phyloP scores from a whole-genome alignment of 2,329 filamentous ascomycete genomes.

The Trichoderma aggressivum region DNA sequence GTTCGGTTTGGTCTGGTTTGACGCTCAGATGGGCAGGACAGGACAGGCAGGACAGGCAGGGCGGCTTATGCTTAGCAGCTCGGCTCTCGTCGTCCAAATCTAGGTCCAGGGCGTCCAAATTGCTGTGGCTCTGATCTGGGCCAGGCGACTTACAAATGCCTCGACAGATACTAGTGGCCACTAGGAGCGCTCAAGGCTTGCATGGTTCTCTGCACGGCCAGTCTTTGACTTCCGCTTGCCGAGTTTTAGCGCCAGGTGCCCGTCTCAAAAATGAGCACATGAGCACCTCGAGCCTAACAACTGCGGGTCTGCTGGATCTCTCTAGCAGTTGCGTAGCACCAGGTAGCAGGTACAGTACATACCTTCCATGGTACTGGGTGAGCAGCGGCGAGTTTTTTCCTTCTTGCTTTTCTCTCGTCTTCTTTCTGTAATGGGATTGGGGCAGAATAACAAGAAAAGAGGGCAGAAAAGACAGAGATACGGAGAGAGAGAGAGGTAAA shows the following conservation, averaged over 20 bases:
- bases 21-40: not conserved
- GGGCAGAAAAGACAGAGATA: not conserved
- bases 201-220: slow-evolving; percentile 18
- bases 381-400: not conserved
- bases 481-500: not conserved
- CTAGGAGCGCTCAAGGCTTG: slow-evolving; percentile 12
- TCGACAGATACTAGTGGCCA: slow-evolving; percentile 3
- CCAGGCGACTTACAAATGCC: not conserved
- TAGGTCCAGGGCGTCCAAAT: not conserved
- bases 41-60: too few species aligned
- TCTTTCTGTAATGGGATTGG: not conserved
- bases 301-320: slow-evolving; percentile 32
- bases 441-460: not conserved
- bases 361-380: not conserved
- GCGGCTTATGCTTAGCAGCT: slow-evolving; percentile 7
- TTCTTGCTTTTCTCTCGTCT: not conserved
- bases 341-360: not conserved
- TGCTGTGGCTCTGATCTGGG: slow-evolving; percentile 6
- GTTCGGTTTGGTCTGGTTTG: not conserved
- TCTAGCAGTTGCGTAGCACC: not conserved
- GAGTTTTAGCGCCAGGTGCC: slow-evolving; percentile 39
- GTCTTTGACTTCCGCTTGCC: slow-evolving; percentile 36
- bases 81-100: slow-evolving; percentile 3
- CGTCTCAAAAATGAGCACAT: slow-evolving; percentile 46
- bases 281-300: slow-evolving; percentile 41